A percentile compares a stretch with the other conserved stretches of the same genome.
Conservation (phyloP, 306 rosid genomes). For the Acacia acuminata region DNA sequence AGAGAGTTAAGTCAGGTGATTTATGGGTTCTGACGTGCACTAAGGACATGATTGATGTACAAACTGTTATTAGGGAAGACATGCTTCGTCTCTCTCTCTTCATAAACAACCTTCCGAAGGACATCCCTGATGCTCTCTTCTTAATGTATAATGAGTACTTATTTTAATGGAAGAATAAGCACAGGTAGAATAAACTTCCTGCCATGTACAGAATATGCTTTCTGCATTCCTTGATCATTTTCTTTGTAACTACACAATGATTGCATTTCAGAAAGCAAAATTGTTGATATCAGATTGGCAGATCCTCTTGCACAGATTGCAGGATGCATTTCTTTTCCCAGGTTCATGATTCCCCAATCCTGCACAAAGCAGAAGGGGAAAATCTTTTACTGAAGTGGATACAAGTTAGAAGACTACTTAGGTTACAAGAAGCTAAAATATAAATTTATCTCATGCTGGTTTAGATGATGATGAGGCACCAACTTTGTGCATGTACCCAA, state of each 20-base stretch:
- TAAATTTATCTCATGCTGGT: not conserved
- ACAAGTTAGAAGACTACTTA: constrained; percentile 5
- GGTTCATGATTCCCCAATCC: constrained; percentile 20
- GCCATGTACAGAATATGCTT: constrained; percentile 34
- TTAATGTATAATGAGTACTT: constrained; percentile 64
- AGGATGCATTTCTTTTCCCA: not conserved
- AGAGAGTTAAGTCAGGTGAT: constrained; percentile 67
- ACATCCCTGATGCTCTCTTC: constrained; percentile 65
- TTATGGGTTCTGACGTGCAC: constrained; percentile 72
- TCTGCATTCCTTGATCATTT: constrained; percentile 16
- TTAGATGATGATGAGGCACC: constrained; percentile 6
- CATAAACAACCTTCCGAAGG: constrained; percentile 66
- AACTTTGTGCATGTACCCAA: not conserved
- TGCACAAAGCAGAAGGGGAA: not conserved
- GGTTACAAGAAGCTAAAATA: not conserved
- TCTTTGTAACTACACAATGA: constrained; percentile 12
- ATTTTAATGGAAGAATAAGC: constrained; percentile 40
- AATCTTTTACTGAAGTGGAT: not conserved
- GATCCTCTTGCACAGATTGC: not conserved
- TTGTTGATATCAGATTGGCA: not conserved
- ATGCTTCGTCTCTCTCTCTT: constrained; percentile 56
- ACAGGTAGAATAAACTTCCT: constrained; percentile 31
- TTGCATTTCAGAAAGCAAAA: not conserved
- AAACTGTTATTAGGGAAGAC: constrained; percentile 61
- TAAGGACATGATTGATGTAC: constrained; percentile 57